Evolutionary conservation across 306 rosid species (phyloP).

Genomic region (Parietaria judaica): DNA sequence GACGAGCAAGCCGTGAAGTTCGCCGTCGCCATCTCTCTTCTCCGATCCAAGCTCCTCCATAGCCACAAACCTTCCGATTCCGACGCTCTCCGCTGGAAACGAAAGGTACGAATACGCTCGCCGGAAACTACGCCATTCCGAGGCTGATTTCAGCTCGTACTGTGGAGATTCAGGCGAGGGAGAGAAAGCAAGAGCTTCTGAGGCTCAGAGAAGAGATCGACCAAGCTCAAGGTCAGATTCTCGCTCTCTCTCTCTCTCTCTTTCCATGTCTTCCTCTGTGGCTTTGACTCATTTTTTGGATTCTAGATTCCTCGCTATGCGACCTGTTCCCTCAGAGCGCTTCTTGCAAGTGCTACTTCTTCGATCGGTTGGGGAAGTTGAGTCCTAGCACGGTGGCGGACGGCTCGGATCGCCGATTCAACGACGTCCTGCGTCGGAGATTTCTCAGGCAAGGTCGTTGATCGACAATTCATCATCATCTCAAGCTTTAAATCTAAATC

Average conservation of each 20-base stretch:
- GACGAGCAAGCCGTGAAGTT: conserved; percentile 56
- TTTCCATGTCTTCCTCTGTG: background rate
- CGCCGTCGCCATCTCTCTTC: conserved; percentile 72
- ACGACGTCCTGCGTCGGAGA: conserved; percentile 77
- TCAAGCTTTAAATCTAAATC: background rate
- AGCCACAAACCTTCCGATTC: conserved; percentile 32
- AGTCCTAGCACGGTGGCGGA: conserved; percentile 34
- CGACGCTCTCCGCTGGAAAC: conserved; percentile 82
- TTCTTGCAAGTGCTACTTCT: conserved; percentile 90
- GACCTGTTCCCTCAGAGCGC: conserved; percentile 65
- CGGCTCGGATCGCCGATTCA: conserved; percentile 46
- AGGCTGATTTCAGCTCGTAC: conserved; percentile 8
- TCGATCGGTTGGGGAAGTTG: conserved; percentile 45
- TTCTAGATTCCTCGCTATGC: conserved; percentile 54
- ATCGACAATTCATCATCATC: background rate
- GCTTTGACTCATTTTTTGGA: conserved; percentile 14
- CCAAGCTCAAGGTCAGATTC: conserved; percentile 55
- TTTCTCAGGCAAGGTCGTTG: conserved; percentile 78
- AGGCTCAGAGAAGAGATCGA: conserved; percentile 71
- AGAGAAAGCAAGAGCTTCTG: conserved; percentile 70
- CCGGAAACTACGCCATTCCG: background rate
- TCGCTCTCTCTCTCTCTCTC: conserved; percentile 9
- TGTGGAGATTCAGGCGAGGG: conserved; percentile 59
- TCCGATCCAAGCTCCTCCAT: conserved; percentile 51
- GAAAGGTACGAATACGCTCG: conserved; percentile 44